Conservation (phyloP, 208 protist genomes). For the Crithidia bombi region DNA sequence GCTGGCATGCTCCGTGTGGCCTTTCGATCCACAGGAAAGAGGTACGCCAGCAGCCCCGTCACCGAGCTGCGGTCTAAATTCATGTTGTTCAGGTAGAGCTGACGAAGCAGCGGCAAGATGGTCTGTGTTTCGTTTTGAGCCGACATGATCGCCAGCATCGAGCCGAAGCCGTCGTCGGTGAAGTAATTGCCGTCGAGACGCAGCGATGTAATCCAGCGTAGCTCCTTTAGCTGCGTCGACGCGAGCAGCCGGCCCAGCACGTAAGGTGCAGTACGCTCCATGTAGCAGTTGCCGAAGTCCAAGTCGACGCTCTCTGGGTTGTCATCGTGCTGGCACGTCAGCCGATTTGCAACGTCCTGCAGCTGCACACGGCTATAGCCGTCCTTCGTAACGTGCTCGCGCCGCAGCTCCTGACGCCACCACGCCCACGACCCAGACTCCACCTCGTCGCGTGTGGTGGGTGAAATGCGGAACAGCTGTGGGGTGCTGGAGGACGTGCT, state of each 20-base stretch:
- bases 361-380: slow-evolving; percentile 52
- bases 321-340: slow-evolving; percentile 61
- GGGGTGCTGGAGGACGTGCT: slow-evolving; percentile 55
- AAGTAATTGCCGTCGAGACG: slow-evolving; percentile 87
- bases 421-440: slow-evolving; percentile 66
- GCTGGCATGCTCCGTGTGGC: slow-evolving; percentile 8
- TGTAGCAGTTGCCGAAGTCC: slow-evolving; percentile 77
- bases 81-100: slow-evolving; percentile 88
- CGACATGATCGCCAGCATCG: slow-evolving; percentile 70
- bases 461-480: slow-evolving; percentile 67
- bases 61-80: slow-evolving; percentile 66
- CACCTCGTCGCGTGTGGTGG: slow-evolving; percentile 31
- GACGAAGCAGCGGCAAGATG: slow-evolving; percentile 63
- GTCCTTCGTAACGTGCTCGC: slow-evolving; percentile 69
- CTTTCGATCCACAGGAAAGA: slow-evolving; percentile 70
- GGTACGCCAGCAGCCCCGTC: slow-evolving; percentile 61
- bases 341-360: slow-evolving; percentile 63
- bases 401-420: slow-evolving; percentile 77
- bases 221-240: slow-evolving; percentile 53
- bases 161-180: slow-evolving; percentile 72
- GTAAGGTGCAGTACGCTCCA: slow-evolving; percentile 81
- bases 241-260: slow-evolving; percentile 66
- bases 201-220: slow-evolving; percentile 77
- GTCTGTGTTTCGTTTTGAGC: slow-evolving; percentile 50
- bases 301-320: slow-evolving; percentile 66